A percentile compares a stretch with the other conserved stretches of the same genome.
phyloP scores from a whole-genome alignment of 1,139 yeast species.

The Yamadazyma kanchanaburiensis region DNA sequence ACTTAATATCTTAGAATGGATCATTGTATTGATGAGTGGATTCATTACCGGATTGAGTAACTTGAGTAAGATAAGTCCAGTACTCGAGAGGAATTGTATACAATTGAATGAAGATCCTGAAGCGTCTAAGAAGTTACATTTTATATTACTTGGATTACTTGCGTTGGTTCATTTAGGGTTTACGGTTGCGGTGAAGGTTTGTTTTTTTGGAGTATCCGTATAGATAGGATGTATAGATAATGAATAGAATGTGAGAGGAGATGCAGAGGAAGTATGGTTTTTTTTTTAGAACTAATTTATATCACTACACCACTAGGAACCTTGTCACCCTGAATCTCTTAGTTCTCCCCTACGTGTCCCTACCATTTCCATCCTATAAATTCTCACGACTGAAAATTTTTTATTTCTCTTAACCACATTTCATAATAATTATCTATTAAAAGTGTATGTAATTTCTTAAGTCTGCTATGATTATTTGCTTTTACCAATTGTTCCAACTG shows the following conservation, averaged over 20 bases:
- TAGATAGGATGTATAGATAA: conserved; percentile 1
- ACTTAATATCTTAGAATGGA: conserved; percentile 44
- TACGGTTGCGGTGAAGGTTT: conserved; percentile 45
- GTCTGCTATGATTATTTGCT: conserved; percentile 67
- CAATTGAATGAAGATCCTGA: conserved; percentile 23
- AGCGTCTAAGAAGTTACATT: conserved; percentile 18
- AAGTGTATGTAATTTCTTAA: conserved; percentile 1
- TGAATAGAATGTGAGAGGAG: background rate
- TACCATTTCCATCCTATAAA: background rate
- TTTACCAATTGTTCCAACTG: conserved; percentile 83
- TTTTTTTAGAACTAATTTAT: no score
- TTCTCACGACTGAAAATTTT: conserved; percentile 1
- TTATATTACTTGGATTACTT: conserved; percentile 23
- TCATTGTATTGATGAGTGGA: conserved; percentile 44
- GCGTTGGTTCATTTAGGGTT: conserved; percentile 39
- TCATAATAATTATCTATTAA: no score
- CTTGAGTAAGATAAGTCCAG: conserved; percentile 40
- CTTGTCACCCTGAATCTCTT: no score
- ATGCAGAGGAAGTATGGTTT: no score
- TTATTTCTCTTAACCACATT: no score
- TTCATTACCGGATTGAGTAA: conserved; percentile 48
- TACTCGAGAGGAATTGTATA: conserved; percentile 32
- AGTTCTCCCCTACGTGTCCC: no score
- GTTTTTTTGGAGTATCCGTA: conserved; percentile 40
- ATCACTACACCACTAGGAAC: no score